These are phyloP conservation scores for Phytophthora colocasiae DNA, from an alignment of 352 stramenopile genomes.

Conservation along the genomic window DNA sequence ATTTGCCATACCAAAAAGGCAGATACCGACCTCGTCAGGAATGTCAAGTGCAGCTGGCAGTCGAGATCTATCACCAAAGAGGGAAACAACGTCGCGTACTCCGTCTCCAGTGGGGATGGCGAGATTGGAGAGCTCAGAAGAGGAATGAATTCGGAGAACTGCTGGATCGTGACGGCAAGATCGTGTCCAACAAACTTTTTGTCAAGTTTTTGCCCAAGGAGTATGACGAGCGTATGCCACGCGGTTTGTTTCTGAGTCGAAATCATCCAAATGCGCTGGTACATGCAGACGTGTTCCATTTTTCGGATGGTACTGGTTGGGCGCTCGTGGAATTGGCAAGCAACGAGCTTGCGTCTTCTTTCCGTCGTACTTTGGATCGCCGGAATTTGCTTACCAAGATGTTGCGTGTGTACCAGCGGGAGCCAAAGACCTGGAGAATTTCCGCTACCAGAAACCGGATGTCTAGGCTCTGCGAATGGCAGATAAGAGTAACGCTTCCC, in stretches of 20 bases:
- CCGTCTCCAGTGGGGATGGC: slow-evolving; percentile 17
- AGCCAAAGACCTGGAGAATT: slow-evolving; percentile 69
- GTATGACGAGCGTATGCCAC: slow-evolving; percentile 50
- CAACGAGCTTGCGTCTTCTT: slow-evolving; percentile 47
- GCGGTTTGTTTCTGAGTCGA: slow-evolving; percentile 55
- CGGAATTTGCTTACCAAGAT: slow-evolving; percentile 55
- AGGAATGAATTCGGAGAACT: slow-evolving; percentile 45
- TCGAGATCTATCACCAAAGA: slow-evolving; percentile 47
- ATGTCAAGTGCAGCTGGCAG: slow-evolving; percentile 34
- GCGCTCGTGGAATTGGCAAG: slow-evolving; percentile 75
- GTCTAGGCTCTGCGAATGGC: slow-evolving; percentile 42
- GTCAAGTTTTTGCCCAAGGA: slow-evolving; percentile 69
- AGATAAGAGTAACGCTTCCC: slow-evolving; percentile 19
- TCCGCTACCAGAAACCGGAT: slow-evolving; percentile 53
- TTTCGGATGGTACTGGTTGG: slow-evolving; percentile 76
- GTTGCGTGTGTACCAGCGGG: slow-evolving; percentile 69
- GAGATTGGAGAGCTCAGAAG: slow-evolving; percentile 26
- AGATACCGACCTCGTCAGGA: slow-evolving; percentile 23
- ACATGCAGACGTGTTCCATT: slow-evolving; percentile 73
- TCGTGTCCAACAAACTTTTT: slow-evolving; percentile 71
- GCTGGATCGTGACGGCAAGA: slow-evolving; percentile 52
- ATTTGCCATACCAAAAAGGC: slow-evolving; percentile 86
- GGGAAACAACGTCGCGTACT: slow-evolving; percentile 26
- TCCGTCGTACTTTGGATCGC: slow-evolving; percentile 66
- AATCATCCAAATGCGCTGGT: slow-evolving; percentile 49